Evolutionary conservation across 371 early-diverging fungal species (phyloP).

Genomic region (Neoconidiobolus thromboides): DNA sequence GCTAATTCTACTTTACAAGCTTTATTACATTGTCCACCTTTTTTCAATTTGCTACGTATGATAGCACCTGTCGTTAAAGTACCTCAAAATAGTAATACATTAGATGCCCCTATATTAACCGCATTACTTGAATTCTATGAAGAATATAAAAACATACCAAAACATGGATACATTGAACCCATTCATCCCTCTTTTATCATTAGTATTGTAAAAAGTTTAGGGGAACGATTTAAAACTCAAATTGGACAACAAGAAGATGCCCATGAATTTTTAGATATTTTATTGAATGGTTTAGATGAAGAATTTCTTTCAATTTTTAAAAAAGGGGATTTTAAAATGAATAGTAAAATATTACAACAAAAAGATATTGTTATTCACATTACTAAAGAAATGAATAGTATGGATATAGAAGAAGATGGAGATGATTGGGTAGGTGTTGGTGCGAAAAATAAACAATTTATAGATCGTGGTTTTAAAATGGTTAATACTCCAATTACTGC

Average conservation of each 20-base stretch:
- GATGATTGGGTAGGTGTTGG: conserved; percentile 84
- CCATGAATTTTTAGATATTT: conserved; percentile 81
- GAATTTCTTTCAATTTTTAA: conserved; percentile 37
- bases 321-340: background rate
- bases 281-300: conserved; percentile 86
- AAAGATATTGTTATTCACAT: conserved; percentile 3
- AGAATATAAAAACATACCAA: background rate
- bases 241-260: conserved; percentile 92
- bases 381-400: conserved; percentile 12
- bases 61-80: no score
- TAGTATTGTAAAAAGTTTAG: background rate
- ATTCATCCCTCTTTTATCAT: background rate
- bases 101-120: background rate
- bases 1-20: background rate
- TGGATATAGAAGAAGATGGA: conserved; percentile 8
- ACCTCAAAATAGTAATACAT: background rate
- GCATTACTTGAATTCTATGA: background rate
- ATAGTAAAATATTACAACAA: background rate
- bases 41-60: background rate
- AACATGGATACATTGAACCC: background rate
- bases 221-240: background rate
- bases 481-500: conserved; percentile 59
- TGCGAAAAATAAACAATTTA: conserved; percentile 44
- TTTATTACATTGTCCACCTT: background rate
- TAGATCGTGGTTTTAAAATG: conserved; percentile 25